A percentile compares a stretch with the other conserved stretches of the same genome.
Evolutionary conservation across 129 eudicot species (phyloP).

Genomic region (Helianthus annuus): HanXRQr2.0-SUNRISE NC_035442.2:12413569-12414068

Average conservation of each 20-base stretch:
- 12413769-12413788: not conserved
- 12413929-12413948: too few relatives aligned
- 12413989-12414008: not conserved
- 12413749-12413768: not conserved
- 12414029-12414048: not conserved
- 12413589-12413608: conserved; percentile 43
- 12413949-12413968: too few relatives aligned
- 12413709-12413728: not conserved
- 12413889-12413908: not conserved
- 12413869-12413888: not conserved
- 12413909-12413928: too few relatives aligned
- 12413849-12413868: not conserved
- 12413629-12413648: conserved; percentile 24
- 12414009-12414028: not conserved
- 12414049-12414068: conserved; percentile 3
- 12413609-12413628: conserved; percentile 31
- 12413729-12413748: not conserved
- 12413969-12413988: not conserved
- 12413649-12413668: conserved; percentile 28
- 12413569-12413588: conserved; percentile 23
- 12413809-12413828: not conserved
- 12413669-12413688: conserved; percentile 7
- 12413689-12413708: not conserved
- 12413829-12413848: not conserved
- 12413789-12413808: not conserved